Conservation (phyloP, 179 eudicot genomes). For the Pouteria campechiana region DNA sequence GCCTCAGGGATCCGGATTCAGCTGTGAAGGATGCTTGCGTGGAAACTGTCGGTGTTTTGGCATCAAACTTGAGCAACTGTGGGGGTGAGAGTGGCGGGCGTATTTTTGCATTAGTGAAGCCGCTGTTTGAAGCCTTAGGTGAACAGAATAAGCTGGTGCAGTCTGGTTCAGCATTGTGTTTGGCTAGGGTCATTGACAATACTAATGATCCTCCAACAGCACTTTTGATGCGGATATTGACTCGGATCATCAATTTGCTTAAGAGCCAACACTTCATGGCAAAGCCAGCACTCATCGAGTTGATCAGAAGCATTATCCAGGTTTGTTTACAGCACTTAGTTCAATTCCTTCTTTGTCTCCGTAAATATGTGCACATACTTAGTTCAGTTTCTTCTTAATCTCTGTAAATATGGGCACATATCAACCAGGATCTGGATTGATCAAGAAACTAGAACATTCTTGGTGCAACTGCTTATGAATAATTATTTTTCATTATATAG, state of each 20-base stretch:
- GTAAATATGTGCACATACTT: too few species aligned
- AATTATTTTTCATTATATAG: too few species aligned
- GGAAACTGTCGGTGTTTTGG: constrained; percentile 68
- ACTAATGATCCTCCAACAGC: constrained; percentile 51
- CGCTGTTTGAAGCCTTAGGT: constrained; percentile 79
- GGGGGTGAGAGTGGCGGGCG: constrained; percentile 26
- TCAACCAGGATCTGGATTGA: too few species aligned
- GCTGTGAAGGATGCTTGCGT: constrained; percentile 69
- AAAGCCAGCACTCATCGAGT: constrained; percentile 75
- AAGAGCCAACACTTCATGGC: constrained; percentile 83
- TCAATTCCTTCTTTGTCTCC: too few species aligned
- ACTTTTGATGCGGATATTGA: constrained; percentile 62
- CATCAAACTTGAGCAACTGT: constrained; percentile 41
- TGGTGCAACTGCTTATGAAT: too few species aligned
- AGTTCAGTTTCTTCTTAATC: too few species aligned
- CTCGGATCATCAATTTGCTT: constrained; percentile 57
- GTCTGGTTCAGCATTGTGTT: constrained; percentile 68
- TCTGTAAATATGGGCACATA: too few species aligned
- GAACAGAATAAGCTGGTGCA: constrained; percentile 89
- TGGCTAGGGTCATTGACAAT: constrained; percentile 63
- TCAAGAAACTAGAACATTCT: too few species aligned
- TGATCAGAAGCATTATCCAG: constrained; percentile 77
- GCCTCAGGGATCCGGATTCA: constrained; percentile 80
- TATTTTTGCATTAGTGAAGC: constrained; percentile 56
- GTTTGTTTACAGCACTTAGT: too few species aligned